Conservation (phyloP, 2,329 filamentous ascomycete species). For the Colletotrichum caudatum region DNA sequence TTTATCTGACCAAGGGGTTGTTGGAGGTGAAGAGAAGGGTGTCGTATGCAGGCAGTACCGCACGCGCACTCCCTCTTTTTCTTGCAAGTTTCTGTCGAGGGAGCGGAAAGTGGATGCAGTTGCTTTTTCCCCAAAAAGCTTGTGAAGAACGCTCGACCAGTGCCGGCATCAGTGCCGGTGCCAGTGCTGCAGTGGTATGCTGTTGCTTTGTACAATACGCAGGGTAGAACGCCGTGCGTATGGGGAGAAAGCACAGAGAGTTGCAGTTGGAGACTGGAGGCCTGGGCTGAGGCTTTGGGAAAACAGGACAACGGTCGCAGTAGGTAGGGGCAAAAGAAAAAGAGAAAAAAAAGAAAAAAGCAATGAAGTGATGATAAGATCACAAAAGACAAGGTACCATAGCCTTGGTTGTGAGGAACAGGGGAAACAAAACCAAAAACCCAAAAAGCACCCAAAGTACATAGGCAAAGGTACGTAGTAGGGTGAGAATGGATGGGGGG, state of each 20-base stretch:
- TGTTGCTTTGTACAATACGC: background rate
- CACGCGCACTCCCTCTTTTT: background rate
- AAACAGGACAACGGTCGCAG: too few species aligned
- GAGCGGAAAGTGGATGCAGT: background rate
- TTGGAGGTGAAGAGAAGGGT: conserved; percentile 8
- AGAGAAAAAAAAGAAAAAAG: background rate
- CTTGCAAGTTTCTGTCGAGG: background rate
- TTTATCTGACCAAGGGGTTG: conserved; percentile 49
- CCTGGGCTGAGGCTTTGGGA: too few species aligned
- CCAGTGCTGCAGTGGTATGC: background rate
- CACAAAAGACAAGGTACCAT: background rate
- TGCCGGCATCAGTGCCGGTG: background rate
- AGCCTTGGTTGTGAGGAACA: background rate
- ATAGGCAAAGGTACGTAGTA: background rate
- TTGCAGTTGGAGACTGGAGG: background rate
- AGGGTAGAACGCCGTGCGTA: background rate
- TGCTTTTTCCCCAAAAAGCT: background rate
- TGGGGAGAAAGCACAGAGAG: background rate
- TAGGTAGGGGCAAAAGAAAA: background rate
- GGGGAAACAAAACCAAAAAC: background rate
- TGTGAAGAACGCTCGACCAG: background rate
- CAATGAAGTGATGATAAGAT: too few species aligned
- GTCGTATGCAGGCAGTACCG: background rate
- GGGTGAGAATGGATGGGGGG: background rate
- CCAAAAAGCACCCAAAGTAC: background rate